Percentiles rank a stretch among this genome's conserved stretches.
These are phyloP conservation scores for Massarina eburnea DNA, from an alignment of 2,329 filamentous ascomycete species.

Conservation along the genomic window DNA sequence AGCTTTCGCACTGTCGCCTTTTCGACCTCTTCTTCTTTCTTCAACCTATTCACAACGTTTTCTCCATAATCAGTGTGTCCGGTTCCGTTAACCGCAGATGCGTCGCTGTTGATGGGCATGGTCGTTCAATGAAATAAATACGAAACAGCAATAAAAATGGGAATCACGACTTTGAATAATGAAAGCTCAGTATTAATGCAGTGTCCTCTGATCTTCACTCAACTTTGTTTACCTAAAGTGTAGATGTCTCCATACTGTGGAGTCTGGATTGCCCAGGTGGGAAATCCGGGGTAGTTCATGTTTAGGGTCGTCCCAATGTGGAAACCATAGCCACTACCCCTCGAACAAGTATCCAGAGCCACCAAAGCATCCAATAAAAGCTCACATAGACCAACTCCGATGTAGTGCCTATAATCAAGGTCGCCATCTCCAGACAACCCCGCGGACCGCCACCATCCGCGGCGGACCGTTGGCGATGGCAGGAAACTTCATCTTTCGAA, in stretches of 20 bases:
- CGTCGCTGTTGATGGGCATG: slow-evolving; percentile 9
- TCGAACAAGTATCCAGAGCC: not conserved
- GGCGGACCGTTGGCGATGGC: not conserved
- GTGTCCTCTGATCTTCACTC: not conserved
- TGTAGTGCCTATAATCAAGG: not conserved
- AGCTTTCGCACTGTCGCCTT: slow-evolving; percentile 17
- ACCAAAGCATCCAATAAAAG: not conserved
- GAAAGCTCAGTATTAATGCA: not conserved
- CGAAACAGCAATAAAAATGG: not conserved
- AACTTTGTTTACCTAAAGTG: not conserved
- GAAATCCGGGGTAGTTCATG: slow-evolving; percentile 9
- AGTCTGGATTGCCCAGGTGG: slow-evolving; percentile 7
- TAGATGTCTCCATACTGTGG: not conserved
- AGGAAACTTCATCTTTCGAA: not conserved
- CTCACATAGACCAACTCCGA: not conserved
- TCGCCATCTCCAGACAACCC: not conserved
- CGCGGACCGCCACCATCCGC: not conserved
- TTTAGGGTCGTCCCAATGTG: slow-evolving; percentile 3
- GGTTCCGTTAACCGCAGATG: slow-evolving; percentile 10
- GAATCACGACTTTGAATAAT: not conserved
- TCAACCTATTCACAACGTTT: slow-evolving; percentile 22
- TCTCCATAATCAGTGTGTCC: slow-evolving; percentile 26
- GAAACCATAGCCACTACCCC: slow-evolving; percentile 2
- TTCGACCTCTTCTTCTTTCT: slow-evolving; percentile 27
- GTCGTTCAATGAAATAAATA: not conserved